phyloP scores from a whole-genome alignment of 257 asterid genomes.

The Sherardia arvensis region DNA sequence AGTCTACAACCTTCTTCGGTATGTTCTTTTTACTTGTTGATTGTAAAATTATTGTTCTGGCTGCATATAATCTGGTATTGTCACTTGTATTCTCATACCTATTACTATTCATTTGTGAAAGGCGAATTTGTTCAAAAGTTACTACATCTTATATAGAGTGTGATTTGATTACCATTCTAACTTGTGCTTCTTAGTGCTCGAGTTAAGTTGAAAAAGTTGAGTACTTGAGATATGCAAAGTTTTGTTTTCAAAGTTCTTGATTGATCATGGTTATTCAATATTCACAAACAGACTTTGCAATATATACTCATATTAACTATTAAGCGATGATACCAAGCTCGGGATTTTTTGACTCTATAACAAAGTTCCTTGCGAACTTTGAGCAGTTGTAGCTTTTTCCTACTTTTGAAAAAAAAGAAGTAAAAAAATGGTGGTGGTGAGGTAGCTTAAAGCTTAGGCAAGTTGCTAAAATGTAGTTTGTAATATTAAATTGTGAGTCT shows the following conservation, averaged over 20 bases:
- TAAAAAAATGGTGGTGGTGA: not conserved
- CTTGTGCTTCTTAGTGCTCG: not conserved
- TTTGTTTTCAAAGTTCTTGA: not conserved
- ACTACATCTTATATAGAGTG: not conserved
- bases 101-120: not conserved
- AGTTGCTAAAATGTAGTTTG: not conserved
- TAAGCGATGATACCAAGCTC: not conserved
- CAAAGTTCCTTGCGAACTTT: not conserved
- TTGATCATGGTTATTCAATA: not conserved
- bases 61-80: not conserved
- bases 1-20: constrained; percentile 95
- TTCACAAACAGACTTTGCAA: not conserved
- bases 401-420: not conserved
- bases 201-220: not conserved
- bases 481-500: too few species aligned
- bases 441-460: not conserved
- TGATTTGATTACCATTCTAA: not conserved
- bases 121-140: not conserved
- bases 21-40: constrained; percentile 20
- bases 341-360: not conserved
- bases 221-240: not conserved
- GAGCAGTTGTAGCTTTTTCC: not conserved
- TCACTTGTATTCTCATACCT: not conserved
- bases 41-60: constrained; percentile 9
- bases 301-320: not conserved